These are phyloP conservation scores for Alternaria metachromatica DNA, from an alignment of 2,329 filamentous ascomycete species.

Conservation along the genomic window DNA sequence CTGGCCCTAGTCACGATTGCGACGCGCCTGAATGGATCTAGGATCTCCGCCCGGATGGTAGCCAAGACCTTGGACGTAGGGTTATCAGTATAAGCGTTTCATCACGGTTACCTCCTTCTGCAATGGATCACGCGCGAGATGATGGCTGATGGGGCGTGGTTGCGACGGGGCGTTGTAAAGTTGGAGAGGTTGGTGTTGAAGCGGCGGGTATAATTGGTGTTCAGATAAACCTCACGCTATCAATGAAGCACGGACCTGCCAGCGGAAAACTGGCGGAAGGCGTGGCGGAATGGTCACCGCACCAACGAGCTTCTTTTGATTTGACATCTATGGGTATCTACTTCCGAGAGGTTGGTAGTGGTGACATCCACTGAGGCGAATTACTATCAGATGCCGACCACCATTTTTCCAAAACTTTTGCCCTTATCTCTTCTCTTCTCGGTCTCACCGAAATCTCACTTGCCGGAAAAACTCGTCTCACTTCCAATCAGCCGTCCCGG, in stretches of 20 bases:
- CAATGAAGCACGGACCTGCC: neutral
- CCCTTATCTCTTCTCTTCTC: neutral
- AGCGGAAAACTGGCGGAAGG: neutral
- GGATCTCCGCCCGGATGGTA: slow-evolving; percentile 3
- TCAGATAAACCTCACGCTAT: neutral
- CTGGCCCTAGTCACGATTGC: slow-evolving; percentile 6
- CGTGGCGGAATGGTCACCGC: neutral
- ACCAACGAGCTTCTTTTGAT: neutral
- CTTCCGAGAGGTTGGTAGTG: neutral
- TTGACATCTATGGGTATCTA: neutral
- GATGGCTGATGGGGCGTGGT: slow-evolving; percentile 10
- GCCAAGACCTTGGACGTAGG: slow-evolving; percentile 28
- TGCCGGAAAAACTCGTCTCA: neutral
- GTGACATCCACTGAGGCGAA: neutral
- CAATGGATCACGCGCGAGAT: slow-evolving; percentile 10
- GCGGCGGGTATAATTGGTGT: neutral
- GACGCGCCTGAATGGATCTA: neutral
- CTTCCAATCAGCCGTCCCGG: neutral
- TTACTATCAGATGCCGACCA: neutral
- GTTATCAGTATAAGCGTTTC: slow-evolving; percentile 23
- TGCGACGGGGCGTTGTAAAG: neutral
- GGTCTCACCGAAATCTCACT: neutral
- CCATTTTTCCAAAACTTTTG: neutral
- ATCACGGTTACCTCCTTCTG: slow-evolving; percentile 15
- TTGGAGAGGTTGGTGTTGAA: neutral